A percentile compares a stretch with the other conserved stretches of the same genome.
Evolutionary conservation across 1,284 basidiomycete species (phyloP).

Genomic region (Malassezia obtusa): DNA sequence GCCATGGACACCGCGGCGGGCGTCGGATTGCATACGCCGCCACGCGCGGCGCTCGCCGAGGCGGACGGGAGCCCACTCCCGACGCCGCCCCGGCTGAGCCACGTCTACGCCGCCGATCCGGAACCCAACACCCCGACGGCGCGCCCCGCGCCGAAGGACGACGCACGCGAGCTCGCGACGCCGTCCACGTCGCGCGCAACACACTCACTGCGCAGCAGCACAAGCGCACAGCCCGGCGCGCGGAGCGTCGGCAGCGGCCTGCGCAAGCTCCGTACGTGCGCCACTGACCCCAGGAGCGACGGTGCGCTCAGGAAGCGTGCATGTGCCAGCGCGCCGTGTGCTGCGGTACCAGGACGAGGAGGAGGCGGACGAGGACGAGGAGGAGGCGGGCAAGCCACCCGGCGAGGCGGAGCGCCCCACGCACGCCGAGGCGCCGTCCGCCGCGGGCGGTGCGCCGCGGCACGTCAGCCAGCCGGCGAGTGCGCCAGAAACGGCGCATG

Average conservation of each 20-base stretch:
- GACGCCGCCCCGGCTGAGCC: conserved; percentile 18
- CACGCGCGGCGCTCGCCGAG: background rate
- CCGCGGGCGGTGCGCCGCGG: background rate
- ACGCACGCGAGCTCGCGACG: background rate
- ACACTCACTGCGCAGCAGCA: conserved; percentile 1
- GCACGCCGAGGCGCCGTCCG: no score
- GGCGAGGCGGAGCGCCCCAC: background rate
- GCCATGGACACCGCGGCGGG: background rate
- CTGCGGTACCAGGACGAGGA: conserved; percentile 34
- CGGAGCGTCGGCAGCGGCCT: conserved; percentile 15
- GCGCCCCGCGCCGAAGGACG: background rate
- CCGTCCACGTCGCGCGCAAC: background rate
- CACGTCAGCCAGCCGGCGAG: background rate
- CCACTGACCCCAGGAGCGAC: background rate
- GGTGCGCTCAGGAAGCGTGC: conserved; percentile 20
- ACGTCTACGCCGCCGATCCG: conserved; percentile 1
- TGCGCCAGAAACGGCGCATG: no score
- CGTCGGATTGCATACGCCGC: background rate
- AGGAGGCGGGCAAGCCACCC: background rate
- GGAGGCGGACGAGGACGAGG: conserved; percentile 25
- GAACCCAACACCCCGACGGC: background rate
- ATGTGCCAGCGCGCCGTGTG: conserved; percentile 31
- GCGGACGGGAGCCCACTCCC: conserved; percentile 15
- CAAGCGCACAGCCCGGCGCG: background rate
- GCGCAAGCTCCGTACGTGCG: conserved; percentile 14